Percentiles rank a stretch among this genome's conserved stretches.
phyloP scores from a whole-genome alignment of 2,329 filamentous ascomycete genomes.

The Tolypocladium nubicola region DNA sequence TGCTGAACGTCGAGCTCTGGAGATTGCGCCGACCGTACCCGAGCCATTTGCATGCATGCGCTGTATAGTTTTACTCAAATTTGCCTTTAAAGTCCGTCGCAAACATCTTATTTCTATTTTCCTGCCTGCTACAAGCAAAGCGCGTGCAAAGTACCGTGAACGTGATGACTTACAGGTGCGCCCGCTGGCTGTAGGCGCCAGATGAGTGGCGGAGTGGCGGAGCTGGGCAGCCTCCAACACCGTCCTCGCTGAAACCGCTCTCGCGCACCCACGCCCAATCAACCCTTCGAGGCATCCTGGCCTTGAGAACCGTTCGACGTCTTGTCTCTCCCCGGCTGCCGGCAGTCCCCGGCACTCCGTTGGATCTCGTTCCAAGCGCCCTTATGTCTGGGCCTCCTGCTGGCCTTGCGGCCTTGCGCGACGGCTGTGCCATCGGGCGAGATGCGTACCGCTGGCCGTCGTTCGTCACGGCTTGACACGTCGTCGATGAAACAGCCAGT shows the following conservation, averaged over 20 bases:
- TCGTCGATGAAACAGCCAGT: background rate
- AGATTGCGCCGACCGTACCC: too few species aligned
- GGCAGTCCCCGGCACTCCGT: background rate
- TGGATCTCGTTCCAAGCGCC: background rate
- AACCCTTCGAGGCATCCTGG: background rate
- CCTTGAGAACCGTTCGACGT: background rate
- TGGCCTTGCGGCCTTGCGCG: background rate
- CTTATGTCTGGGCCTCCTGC: background rate
- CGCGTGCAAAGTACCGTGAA: too few species aligned
- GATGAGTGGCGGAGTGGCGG: background rate
- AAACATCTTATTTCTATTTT: too few species aligned
- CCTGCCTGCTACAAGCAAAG: too few species aligned
- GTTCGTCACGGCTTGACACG: background rate
- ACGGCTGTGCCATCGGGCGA: background rate
- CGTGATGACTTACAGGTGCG: too few species aligned
- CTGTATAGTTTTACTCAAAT: too few species aligned
- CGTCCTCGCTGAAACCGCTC: background rate
- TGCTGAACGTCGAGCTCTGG: too few species aligned
- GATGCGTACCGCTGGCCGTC: background rate
- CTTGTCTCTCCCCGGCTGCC: background rate
- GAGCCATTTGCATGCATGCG: too few species aligned
- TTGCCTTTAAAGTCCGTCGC: too few species aligned
- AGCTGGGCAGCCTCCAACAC: background rate
- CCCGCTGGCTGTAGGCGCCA: background rate
- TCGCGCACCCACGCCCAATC: background rate